Evolutionary conservation across 169 alveolate genomes (phyloP), one percentile per base, ranked within the genome.

Genomic region (Cryptosporidium ubiquitum): DNA sequence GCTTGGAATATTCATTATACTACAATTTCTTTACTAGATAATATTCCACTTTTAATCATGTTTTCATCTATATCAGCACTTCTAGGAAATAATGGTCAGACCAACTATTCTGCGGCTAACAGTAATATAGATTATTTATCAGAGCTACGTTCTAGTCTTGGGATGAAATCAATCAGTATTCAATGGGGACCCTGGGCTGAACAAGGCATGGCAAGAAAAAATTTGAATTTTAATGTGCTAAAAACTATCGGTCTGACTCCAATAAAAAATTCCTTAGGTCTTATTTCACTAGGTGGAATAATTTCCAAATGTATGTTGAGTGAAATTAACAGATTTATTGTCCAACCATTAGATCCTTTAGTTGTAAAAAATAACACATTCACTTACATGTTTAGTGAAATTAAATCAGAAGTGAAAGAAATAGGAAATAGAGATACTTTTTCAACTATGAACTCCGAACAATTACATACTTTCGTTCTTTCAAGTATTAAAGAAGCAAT

Each of bases 111-210:
- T 7, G 95, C 95, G 16, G 94, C 95, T 49, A 93, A 93, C 55
- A 70, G 93, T 12, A 91, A 93, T 66, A 84, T 92, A 5, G 95
- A 93, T 51, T 91, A 92, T 20, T 85, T 92, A 5, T 91, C 93
- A 31, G 69, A 73, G 23, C 84, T 85, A 71, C 91, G 96, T 51
- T 84, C 91, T 75, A 69, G 69, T 7, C 31, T 49, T 31, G 94
- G 94, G 14, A 66, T 93, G 42, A 68, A 91, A 20, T 91, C 93
- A 18, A 92, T 84, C 71, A 86, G 93, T 60, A 84, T 93, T 68
- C 95, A 93, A 70, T 93, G 95, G 95, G 95, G 95, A 2, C 95
- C 95, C 42, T 93, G 95, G 95, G 70, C 49, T 35, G 91, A 91
- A 39, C 79, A 84, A 23, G 94, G 94, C 29, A 91, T 91, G 94